Conservation (phyloP, 1,284 basidiomycete genomes). For the Xerocomus cyaneibrunnescens region DNA sequence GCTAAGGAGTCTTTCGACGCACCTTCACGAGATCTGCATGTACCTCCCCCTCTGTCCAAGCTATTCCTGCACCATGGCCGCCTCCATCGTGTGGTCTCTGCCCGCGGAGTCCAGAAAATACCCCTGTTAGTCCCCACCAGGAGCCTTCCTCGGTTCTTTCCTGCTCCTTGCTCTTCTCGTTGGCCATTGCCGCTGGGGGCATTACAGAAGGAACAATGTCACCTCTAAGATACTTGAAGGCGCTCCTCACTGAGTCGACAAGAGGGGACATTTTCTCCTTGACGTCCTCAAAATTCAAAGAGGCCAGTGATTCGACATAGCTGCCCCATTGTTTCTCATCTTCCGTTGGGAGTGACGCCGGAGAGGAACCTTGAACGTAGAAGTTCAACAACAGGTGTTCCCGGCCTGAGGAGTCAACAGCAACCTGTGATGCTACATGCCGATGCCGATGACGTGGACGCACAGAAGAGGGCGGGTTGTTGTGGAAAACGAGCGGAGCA, state of each 20-base stretch:
- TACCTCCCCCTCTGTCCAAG: slow-evolving; percentile 74
- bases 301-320: slow-evolving; percentile 39
- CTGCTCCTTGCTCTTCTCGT: slow-evolving; percentile 33
- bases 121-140: slow-evolving; percentile 57
- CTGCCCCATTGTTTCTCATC: slow-evolving; percentile 33
- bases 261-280: slow-evolving; percentile 35
- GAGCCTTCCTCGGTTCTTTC: slow-evolving; percentile 41
- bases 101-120: slow-evolving; percentile 67
- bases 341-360: slow-evolving; percentile 25
- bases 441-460: slow-evolving; percentile 78
- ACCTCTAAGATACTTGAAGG: slow-evolving; percentile 71
- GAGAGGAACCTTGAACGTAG: slow-evolving; percentile 62
- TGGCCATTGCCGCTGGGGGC: slow-evolving; percentile 19
- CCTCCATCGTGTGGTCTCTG: slow-evolving; percentile 37
- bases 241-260: slow-evolving; percentile 49
- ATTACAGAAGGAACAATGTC: slow-evolving; percentile 43
- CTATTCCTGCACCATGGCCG: slow-evolving; percentile 36
- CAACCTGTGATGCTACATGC: slow-evolving; percentile 72
- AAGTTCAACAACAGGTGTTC: slow-evolving; percentile 83
- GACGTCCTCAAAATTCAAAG: slow-evolving; percentile 56
- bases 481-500: slow-evolving; percentile 69
- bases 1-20: slow-evolving; percentile 27
- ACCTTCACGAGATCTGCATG: slow-evolving; percentile 77
- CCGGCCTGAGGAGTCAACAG: slow-evolving; percentile 63
- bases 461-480: slow-evolving; percentile 66